These are phyloP conservation scores for Arachis hypogaea DNA, from an alignment of 306 rosid species.

Conservation along the genomic window DNA sequence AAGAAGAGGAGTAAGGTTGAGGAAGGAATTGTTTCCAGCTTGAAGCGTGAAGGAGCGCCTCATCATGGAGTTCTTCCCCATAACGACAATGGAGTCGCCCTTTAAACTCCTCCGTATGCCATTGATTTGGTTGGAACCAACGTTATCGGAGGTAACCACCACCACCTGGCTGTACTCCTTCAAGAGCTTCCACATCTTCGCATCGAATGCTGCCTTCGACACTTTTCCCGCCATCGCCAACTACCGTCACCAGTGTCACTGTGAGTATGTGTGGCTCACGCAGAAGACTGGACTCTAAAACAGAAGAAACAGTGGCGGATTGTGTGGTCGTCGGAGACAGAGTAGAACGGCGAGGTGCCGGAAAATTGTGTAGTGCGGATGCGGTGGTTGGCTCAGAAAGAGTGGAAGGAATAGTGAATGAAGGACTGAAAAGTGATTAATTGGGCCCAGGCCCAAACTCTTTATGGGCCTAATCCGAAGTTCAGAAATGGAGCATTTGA, in stretches of 20 bases:
- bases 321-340: too few relatives aligned
- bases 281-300: too few relatives aligned
- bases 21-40: constrained; percentile 67
- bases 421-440: too few relatives aligned
- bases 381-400: too few relatives aligned
- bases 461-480: too few relatives aligned
- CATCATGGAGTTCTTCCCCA: constrained; percentile 78
- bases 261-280: too few relatives aligned
- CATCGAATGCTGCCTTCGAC: constrained; percentile 70
- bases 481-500: too few relatives aligned
- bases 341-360: too few relatives aligned
- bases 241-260: background rate
- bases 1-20: constrained; percentile 73
- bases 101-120: constrained; percentile 66
- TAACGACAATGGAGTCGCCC: constrained; percentile 67
- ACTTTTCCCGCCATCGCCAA: constrained; percentile 56
- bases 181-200: constrained; percentile 69
- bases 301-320: too few relatives aligned
- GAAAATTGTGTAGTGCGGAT: too few relatives aligned
- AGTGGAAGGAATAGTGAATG: too few relatives aligned
- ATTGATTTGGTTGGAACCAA: constrained; percentile 72
- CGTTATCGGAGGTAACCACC: constrained; percentile 73
- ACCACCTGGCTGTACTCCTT: constrained; percentile 65
- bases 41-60: constrained; percentile 54
- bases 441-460: too few relatives aligned